Evolutionary conservation across 1,284 basidiomycete species (phyloP).

Genomic region (Megacollybia platyphylla): DNA sequence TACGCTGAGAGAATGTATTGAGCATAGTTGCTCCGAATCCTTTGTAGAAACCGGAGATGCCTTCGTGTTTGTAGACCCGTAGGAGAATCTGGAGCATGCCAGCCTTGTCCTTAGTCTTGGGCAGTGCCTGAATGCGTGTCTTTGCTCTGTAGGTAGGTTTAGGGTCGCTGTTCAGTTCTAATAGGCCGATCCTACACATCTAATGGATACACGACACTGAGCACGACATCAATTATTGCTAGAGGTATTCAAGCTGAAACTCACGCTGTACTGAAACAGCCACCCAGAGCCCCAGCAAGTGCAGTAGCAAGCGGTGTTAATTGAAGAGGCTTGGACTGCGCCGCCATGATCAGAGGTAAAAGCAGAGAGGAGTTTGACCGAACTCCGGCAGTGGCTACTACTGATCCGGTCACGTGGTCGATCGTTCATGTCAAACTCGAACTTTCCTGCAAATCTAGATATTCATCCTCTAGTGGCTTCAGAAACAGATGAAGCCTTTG

Average conservation of each 20-base stretch:
- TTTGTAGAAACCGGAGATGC: slow-evolving; percentile 74
- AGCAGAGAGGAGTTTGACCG: slow-evolving; percentile 1
- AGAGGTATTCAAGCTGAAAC: slow-evolving; percentile 18
- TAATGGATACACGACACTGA: slow-evolving; percentile 86
- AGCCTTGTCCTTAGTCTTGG: slow-evolving; percentile 39
- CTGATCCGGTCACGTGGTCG: background rate
- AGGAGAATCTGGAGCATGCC: slow-evolving; percentile 57
- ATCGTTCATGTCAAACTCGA: slow-evolving; percentile 12
- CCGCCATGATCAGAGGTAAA: slow-evolving; percentile 27
- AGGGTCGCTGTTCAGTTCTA: background rate
- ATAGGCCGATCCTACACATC: slow-evolving; percentile 60
- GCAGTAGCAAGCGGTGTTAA: slow-evolving; percentile 90
- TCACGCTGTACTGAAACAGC: slow-evolving; percentile 87
- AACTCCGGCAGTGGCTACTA: background rate
- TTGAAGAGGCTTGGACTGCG: slow-evolving; percentile 46
- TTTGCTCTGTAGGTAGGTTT: slow-evolving; percentile 54
- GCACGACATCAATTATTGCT: slow-evolving; percentile 7
- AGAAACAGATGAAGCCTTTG: slow-evolving; percentile 5
- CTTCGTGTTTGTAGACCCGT: slow-evolving; percentile 69
- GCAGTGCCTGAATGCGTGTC: slow-evolving; percentile 83
- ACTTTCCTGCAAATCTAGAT: slow-evolving; percentile 27
- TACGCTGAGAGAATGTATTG: slow-evolving; percentile 94
- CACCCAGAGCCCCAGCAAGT: slow-evolving; percentile 89
- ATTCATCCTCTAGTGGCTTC: slow-evolving; percentile 13
- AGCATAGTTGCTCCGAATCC: slow-evolving; percentile 98